Evolutionary conservation across 768 basidiomycete genomes (phyloP).

Genomic region (Xerocomellus amylosporus): DNA sequence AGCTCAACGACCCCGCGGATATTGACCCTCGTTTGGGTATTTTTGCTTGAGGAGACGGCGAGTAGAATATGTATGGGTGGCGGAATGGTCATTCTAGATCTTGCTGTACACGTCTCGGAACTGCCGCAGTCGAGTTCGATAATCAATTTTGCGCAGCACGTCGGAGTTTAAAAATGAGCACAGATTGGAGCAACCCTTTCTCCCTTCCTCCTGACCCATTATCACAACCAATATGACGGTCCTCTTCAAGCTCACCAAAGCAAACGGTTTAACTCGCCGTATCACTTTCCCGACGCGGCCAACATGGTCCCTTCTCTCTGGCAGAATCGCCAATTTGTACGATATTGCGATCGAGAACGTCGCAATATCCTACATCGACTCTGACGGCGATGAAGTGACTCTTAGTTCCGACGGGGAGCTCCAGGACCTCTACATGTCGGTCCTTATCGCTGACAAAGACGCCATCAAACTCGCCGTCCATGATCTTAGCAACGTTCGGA

Average conservation of each 20-base stretch:
- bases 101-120: neutral
- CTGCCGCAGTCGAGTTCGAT: conserved; percentile 9
- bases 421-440: conserved; percentile 59
- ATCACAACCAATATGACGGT: conserved; percentile 44
- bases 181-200: conserved; percentile 11
- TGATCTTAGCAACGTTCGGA: conserved; percentile 47
- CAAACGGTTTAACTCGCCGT: conserved; percentile 58
- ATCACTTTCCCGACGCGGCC: conserved; percentile 51
- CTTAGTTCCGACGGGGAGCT: conserved; percentile 75
- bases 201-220: conserved; percentile 14
- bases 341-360: conserved; percentile 55
- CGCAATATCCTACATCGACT: conserved; percentile 69
- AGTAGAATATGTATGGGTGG: neutral
- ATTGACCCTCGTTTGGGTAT: conserved; percentile 66
- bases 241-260: conserved; percentile 65
- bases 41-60: conserved; percentile 52
- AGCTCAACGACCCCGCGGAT: conserved; percentile 71
- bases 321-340: conserved; percentile 53
- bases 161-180: conserved; percentile 44
- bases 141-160: conserved; percentile 33
- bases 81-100: neutral
- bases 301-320: conserved; percentile 54
- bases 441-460: conserved; percentile 20
- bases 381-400: conserved; percentile 73
- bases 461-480: conserved; percentile 60